Evolutionary conservation across 805 yeast species (phyloP), one percentile per base, ranked within the genome.

Genomic region (Cyberlindnera mississippiensis): DNA sequence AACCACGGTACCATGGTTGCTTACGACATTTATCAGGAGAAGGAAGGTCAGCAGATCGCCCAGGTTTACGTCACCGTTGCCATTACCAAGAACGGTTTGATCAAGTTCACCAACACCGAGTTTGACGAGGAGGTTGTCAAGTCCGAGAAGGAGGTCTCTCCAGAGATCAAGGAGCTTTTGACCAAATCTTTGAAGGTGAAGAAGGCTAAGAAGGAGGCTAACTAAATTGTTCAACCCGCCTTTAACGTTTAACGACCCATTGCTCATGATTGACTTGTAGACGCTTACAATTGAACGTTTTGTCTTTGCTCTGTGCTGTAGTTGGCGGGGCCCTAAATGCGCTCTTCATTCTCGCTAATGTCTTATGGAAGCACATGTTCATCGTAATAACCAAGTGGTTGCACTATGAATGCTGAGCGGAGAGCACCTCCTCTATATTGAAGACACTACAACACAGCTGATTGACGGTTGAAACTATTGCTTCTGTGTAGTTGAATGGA

Each of bases 41-140:
- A 78, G 67, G 78, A 79, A 49, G 82, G 78, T 45, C 81, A 78
- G 61, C 66, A 58, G 44, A 74, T 85, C 52, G 86, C 85, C 26
- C 88, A 84, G 68, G 79, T 68, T 61, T 83, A 79, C 68, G 76
- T 87, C 52, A 85, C 91, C 36, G 75, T 84, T 56, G 89, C 84
- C 28, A 62, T 85, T 55, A 83, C 89, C 60, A 79, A 79, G 66
- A 77, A 77, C 53, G 91, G 91, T 38, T 67, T 79, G 53, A 76
- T 81, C 52, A 80, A 76, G 66, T 71, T 78, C 55, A 75, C 89
- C 37, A 59, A 72, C 15, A 76, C 86, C 15, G 61, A 70, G 42
- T 75, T 82, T 48, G 69, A 75, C 45, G 60, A 64, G 7, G 63
- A 57, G 32, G 61, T 68, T 43, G 69, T 80, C 64, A 69, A 75